phyloP scores from a whole-genome alignment of 164 flowering plant genomes.

The Echeveria elegans region DNA sequence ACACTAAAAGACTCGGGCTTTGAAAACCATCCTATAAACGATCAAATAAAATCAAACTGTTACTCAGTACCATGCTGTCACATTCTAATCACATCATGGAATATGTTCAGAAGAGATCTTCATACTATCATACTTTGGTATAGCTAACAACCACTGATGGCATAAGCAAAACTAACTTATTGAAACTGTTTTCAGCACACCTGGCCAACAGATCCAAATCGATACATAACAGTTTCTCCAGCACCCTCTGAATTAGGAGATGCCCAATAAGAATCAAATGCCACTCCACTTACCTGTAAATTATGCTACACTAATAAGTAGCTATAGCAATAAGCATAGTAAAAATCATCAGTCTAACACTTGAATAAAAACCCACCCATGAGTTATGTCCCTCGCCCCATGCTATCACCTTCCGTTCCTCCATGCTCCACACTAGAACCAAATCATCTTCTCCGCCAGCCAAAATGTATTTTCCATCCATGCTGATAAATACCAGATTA shows the following conservation, averaged over 20 bases:
- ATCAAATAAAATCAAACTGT: not conserved
- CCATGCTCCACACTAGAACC: slow-evolving; percentile 98
- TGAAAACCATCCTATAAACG: not conserved
- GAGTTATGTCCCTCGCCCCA: slow-evolving; percentile 99
- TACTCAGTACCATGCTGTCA: not conserved
- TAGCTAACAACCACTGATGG: not conserved
- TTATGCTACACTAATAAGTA: not conserved
- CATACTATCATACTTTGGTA: not conserved
- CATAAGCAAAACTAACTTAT: not conserved
- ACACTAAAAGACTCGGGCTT: not conserved
- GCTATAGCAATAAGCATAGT: not conserved
- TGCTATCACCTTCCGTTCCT: slow-evolving; percentile 88
- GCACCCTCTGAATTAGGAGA: slow-evolving; percentile 71
- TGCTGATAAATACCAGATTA: slow-evolving; percentile 28
- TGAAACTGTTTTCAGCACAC: slow-evolving; percentile 23
- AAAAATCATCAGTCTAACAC: not conserved
- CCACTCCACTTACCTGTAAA: slow-evolving; percentile 94
- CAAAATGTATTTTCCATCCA: slow-evolving; percentile 85
- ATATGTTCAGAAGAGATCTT: not conserved
- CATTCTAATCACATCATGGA: not conserved
- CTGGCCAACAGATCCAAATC: slow-evolving; percentile 99
- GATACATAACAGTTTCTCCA: slow-evolving; percentile 71
- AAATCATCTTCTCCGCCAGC: slow-evolving; percentile 99
- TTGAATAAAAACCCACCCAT: slow-evolving; percentile 50
- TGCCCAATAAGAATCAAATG: slow-evolving; percentile 95